Evolutionary conservation across 2,329 filamentous ascomycete species (phyloP), one percentile per base, ranked within the genome.

Genomic region (Aureobasidium sp.): DNA sequence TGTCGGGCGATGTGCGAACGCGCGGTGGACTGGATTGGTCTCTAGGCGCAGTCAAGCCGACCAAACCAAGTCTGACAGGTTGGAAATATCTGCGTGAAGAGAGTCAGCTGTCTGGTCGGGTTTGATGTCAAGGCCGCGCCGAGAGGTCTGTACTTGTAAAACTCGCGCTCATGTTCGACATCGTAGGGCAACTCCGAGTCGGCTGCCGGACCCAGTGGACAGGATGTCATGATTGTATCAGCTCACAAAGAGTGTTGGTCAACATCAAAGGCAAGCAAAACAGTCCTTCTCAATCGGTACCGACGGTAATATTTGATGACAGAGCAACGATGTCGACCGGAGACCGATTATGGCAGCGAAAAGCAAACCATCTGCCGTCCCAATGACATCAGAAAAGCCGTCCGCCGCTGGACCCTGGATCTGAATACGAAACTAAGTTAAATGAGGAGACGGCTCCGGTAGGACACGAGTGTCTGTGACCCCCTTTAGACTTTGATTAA

Each of bases 131-230:
- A 16, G 11, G 58, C 55, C 11, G 68, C 67, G 48, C 68, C 14
- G 34, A 11, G 34, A 51, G 1, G 9, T 21, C 0, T 69, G 60
- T 71, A 72, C 59, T 67, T 62, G 63, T 71, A 71, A 57, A 72
- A 71, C 62, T 72, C 69, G 48, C 69, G 66, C 59, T 70, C 70
- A 2, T 69, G 67, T 9, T 64, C 64, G 59, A 67, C 65, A 54
- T 71, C 69, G 61, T 64, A 68, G 1, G 48, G 36, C 32, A 30
- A n/a, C 30, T 54, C 50, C 14, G 36, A 29, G 6, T 13, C 50
- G 27, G 3, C 3, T 9, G 16, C 3, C 11, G 16, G 36, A 21
- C 25, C 50, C 14, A 4, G 27, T n/a, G 50, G 50, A 21, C 50
- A 54, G 14, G 3, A 30, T 21, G 37, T 16, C 50, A 54, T 54